These are phyloP conservation scores for Eustoma russellianum DNA, from an alignment of 257 asterid genomes.

Conservation along the genomic window DNA sequence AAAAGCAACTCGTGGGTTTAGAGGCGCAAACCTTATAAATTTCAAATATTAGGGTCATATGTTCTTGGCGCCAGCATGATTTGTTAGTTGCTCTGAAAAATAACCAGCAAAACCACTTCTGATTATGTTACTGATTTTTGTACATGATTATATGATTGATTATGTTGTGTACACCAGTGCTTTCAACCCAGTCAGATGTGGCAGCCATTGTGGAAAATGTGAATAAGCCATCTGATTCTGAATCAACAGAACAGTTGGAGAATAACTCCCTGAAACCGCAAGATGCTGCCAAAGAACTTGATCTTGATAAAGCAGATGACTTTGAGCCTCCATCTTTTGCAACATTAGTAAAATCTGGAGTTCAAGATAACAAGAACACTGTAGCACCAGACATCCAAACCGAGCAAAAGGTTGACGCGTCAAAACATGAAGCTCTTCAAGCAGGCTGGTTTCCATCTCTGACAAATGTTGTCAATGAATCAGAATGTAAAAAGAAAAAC, in stretches of 20 bases:
- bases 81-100: neutral
- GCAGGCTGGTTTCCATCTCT: conserved; percentile 77
- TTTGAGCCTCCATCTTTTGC: conserved; percentile 70
- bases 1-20: too few relatives aligned
- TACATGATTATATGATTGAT: neutral
- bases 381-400: conserved; percentile 51
- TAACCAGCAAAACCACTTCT: neutral
- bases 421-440: conserved; percentile 37
- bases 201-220: conserved; percentile 17
- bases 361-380: conserved; percentile 14
- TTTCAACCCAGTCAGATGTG: conserved; percentile 32
- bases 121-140: neutral
- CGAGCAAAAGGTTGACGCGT: conserved; percentile 27
- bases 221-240: conserved; percentile 10
- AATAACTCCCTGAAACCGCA: conserved; percentile 27
- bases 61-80: too few relatives aligned
- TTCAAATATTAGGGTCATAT: too few relatives aligned
- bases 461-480: conserved; percentile 57
- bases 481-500: conserved; percentile 77
- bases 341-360: conserved; percentile 53
- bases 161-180: conserved; percentile 13
- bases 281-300: conserved; percentile 21
- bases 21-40: too few relatives aligned
- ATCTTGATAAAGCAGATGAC: conserved; percentile 32
- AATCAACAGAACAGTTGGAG: conserved; percentile 29